Evolutionary conservation across 345 rosid genomes (phyloP), one percentile per base, ranked within the genome.

Genomic region (Populus tremula): DNA sequence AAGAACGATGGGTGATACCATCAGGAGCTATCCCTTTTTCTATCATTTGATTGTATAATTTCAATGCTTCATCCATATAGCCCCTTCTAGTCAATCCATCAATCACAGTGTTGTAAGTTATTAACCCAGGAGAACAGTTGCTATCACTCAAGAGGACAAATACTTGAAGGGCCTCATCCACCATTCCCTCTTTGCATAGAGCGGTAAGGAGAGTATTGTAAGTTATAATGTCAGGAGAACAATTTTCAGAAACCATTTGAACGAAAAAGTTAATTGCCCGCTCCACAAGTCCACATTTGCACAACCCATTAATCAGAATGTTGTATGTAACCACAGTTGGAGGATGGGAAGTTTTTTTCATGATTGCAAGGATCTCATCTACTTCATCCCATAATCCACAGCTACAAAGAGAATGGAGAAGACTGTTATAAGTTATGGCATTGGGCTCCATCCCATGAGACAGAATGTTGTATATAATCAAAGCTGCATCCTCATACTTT

Each of bases 261-360:
- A 69, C 50, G 72, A 86, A 90, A 83, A 89, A 89, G 75, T 81
- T 78, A 21, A 94, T 89, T 49, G 98, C 98, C 71, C 90, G 87
- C 61, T 85, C 84, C 79, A 92, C 47, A 81, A 83, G 87, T 59
- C 96, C 90, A 68, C 80, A 80, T 76, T 90, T 94, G 69, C 98
- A 92, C 84, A 92, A 79, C 61, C 96, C 93, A 56, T 88, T 92
- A 41, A 94, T 91, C 88, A 94, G 56, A 27, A 90, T 91, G 80
- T 94, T 94, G 87, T 90, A 94, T 68, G 97, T 91, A n/a, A 92
- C 79, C 65, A 87, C 86, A 0, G 90, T 87, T 3, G 96, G 96
- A 70, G 69, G 76, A 77, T 86, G 87, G 1, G 82, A 76, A 18
- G 89, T 86, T 74, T 77, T 82, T 76, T 80, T 86, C 96, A 92